Evolutionary conservation across 2,329 filamentous ascomycete species (phyloP).

Genomic region (Penicillium freii): DNA sequence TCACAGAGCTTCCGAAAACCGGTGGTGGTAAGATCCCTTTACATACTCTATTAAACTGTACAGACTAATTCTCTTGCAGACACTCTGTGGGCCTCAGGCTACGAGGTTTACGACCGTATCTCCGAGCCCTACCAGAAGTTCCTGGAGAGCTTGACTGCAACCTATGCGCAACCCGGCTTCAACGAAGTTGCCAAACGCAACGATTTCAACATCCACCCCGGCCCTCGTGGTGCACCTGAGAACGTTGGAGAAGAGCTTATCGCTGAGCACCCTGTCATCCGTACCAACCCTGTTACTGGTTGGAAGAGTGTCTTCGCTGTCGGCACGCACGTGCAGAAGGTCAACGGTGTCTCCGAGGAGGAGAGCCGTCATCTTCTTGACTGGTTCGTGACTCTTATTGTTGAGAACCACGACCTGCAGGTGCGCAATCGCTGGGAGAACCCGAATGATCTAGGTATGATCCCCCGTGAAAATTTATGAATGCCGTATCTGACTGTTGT

Average conservation of each 20-base stretch:
- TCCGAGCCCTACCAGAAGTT: constrained; percentile 39
- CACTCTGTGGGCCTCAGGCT: constrained; percentile 47
- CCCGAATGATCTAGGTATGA: constrained; percentile 43
- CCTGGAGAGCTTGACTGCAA: constrained; percentile 42
- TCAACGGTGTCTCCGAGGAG: constrained; percentile 34
- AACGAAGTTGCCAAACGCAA: constrained; percentile 30
- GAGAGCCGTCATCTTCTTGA: constrained; percentile 35
- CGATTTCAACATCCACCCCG: constrained; percentile 30
- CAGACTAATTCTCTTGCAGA: constrained; percentile 23
- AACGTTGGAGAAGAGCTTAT: constrained; percentile 55
- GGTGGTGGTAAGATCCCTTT: constrained; percentile 37
- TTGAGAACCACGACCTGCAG: constrained; percentile 45
- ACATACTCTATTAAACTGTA: too few relatives aligned
- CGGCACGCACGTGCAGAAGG: constrained; percentile 30
- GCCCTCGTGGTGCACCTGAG: constrained; percentile 51
- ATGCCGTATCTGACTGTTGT: neutral
- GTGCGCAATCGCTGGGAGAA: constrained; percentile 40
- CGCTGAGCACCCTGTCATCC: constrained; percentile 46
- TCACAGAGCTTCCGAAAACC: constrained; percentile 44
- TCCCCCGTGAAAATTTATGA: neutral
- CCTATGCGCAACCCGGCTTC: constrained; percentile 32
- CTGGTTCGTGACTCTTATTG: constrained; percentile 39
- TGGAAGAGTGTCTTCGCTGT: constrained; percentile 41
- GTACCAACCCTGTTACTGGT: constrained; percentile 54
- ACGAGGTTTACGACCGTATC: constrained; percentile 44